Conservation (phyloP, 2,329 filamentous ascomycete species). For the Bisporella sp. region DNA sequence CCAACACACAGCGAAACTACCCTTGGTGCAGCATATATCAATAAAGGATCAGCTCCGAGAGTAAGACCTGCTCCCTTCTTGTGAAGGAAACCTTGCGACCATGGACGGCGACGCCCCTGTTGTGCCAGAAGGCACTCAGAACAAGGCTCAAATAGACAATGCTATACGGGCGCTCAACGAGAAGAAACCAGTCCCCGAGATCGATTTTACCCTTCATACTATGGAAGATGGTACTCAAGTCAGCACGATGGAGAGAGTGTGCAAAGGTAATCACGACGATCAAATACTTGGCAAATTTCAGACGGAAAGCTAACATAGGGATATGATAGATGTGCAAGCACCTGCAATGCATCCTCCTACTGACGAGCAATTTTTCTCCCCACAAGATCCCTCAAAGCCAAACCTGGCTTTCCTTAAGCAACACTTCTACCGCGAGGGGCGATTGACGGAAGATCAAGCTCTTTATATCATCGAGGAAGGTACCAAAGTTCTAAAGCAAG, state of each 20-base stretch:
- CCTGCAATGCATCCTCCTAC: slow-evolving; percentile 89
- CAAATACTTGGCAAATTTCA: too few species aligned
- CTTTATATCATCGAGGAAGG: slow-evolving; percentile 89
- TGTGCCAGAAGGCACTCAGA: slow-evolving; percentile 15
- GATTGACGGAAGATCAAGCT: slow-evolving; percentile 93
- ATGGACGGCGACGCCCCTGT: slow-evolving; percentile 24
- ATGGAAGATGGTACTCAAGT: slow-evolving; percentile 98
- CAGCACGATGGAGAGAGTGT: slow-evolving; percentile 90
- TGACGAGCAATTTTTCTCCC: slow-evolving; percentile 90
- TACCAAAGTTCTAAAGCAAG: slow-evolving; percentile 77
- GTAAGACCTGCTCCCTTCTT: too few species aligned
- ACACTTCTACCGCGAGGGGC: slow-evolving; percentile 96
- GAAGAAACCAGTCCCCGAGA: slow-evolving; percentile 94
- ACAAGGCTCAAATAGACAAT: slow-evolving; percentile 64
- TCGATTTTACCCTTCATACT: slow-evolving; percentile 95
- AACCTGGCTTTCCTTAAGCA: slow-evolving; percentile 94
- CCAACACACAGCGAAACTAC: too few species aligned
- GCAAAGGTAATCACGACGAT: slow-evolving; percentile 68
- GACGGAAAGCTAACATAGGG: slow-evolving; percentile 15
- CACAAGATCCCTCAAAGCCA: slow-evolving; percentile 79
- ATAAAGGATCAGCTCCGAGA: too few species aligned
- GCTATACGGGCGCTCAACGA: slow-evolving; percentile 85
- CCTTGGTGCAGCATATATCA: too few species aligned
- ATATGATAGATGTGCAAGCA: slow-evolving; percentile 80
- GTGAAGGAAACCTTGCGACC: slow-evolving; percentile 6